phyloP scores from a whole-genome alignment of 2,329 filamentous ascomycete genomes.

The Cryphonectria japonica region DNA sequence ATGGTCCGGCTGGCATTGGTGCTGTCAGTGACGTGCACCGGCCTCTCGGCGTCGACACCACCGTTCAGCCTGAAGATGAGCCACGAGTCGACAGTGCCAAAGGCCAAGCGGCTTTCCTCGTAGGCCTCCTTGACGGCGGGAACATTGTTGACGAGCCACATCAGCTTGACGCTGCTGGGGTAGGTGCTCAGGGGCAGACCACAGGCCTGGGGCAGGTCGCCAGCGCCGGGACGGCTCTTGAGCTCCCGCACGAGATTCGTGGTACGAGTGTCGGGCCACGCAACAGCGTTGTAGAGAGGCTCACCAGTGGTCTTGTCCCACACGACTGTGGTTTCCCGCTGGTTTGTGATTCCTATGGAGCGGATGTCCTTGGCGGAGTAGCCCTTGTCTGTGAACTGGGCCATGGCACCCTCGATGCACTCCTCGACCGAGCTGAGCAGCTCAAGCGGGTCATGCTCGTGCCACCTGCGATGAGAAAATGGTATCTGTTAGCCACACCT shows the following conservation, averaged over 20 bases:
- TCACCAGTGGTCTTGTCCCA: constrained; percentile 84
- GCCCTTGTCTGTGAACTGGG: constrained; percentile 71
- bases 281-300: constrained; percentile 81
- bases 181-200: constrained; percentile 88
- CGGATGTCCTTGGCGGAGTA: constrained; percentile 70
- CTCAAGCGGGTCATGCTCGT: constrained; percentile 83
- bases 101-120: constrained; percentile 74
- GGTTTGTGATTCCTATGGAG: constrained; percentile 84
- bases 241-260: constrained; percentile 73
- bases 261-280: constrained; percentile 88
- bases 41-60: constrained; percentile 59
- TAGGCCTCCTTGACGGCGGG: constrained; percentile 73
- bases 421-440: constrained; percentile 74
- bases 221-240: constrained; percentile 68
- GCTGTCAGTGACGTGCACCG: constrained; percentile 79
- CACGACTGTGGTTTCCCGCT: constrained; percentile 84
- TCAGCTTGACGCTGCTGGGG: constrained; percentile 81
- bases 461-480: constrained; percentile 63
- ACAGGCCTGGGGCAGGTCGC: constrained; percentile 70
- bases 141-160: constrained; percentile 79
- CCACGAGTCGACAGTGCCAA: constrained; percentile 90
- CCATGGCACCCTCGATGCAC: constrained; percentile 78
- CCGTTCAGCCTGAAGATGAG: constrained; percentile 84
- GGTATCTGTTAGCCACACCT: constrained; percentile 15
- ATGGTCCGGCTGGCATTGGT: constrained; percentile 90